Evolutionary conservation across 257 asterid genomes (phyloP).

Genomic region (Sherardia arvensis): DNA sequence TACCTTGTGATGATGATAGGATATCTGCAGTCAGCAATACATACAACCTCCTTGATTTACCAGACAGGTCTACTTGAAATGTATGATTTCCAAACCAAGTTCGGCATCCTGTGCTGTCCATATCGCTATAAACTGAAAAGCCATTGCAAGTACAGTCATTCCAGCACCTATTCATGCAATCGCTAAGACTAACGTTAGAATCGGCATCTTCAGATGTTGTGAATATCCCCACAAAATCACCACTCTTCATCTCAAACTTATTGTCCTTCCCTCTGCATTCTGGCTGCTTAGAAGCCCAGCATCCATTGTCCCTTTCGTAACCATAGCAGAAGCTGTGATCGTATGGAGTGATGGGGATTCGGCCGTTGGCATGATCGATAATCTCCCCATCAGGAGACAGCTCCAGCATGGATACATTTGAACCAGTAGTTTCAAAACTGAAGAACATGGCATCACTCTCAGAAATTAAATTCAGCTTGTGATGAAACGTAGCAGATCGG

Average conservation of each 20-base stretch:
- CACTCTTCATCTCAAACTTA: constrained; percentile 6
- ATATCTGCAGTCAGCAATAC: constrained; percentile 10
- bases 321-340: constrained; percentile 16
- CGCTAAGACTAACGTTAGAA: constrained; percentile 9
- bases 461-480: constrained; percentile 1
- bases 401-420: neutral
- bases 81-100: neutral
- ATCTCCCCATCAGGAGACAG: constrained; percentile 10
- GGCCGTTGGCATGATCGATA: constrained; percentile 1
- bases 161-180: constrained; percentile 26
- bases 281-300: constrained; percentile 11
- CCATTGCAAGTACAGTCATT: constrained; percentile 15
- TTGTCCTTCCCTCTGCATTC: constrained; percentile 14
- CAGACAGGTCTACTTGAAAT: constrained; percentile 4
- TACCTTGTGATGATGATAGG: constrained; percentile 9
- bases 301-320: constrained; percentile 13
- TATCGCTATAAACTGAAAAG: neutral
- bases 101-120: constrained; percentile 15
- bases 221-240: neutral
- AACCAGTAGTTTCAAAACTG: constrained; percentile 1
- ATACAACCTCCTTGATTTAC: neutral
- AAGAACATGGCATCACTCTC: constrained; percentile 5
- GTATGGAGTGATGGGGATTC: neutral
- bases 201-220: neutral
- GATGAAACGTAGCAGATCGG: neutral